These are phyloP conservation scores for Eucalyptus caleyi DNA, from an alignment of 345 rosid species.

Conservation along the genomic window DNA sequence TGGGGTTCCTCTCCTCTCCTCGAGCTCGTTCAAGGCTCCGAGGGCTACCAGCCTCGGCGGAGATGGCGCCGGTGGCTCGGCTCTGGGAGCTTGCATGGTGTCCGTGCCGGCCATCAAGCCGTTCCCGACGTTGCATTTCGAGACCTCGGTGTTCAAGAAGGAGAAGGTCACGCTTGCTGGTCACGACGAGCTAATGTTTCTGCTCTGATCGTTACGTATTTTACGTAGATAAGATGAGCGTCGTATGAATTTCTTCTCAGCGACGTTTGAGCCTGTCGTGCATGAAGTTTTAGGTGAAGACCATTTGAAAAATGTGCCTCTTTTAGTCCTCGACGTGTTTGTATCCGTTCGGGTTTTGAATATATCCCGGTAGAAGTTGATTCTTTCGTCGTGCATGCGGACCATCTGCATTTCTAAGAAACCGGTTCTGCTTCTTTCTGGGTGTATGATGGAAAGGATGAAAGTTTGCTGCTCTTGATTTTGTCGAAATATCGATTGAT, in stretches of 20 bases:
- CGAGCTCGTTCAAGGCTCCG: background rate
- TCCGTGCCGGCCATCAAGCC: slow-evolving; percentile 19
- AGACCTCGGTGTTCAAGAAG: slow-evolving; percentile 69
- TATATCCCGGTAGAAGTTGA: background rate
- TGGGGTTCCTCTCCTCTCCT: slow-evolving; percentile 28
- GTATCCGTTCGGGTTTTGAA: background rate
- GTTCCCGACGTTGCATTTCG: slow-evolving; percentile 32
- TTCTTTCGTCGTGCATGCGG: background rate
- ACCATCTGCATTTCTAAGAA: background rate
- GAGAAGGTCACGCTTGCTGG: slow-evolving; percentile 76
- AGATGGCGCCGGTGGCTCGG: slow-evolving; percentile 18
- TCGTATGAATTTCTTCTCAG: background rate
- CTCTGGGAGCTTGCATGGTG: slow-evolving; percentile 28
- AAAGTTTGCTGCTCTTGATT: background rate
- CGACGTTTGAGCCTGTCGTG: background rate
- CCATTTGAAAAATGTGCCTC: background rate
- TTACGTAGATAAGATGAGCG: background rate
- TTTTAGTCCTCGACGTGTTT: background rate
- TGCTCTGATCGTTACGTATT: background rate
- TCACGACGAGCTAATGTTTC: slow-evolving; percentile 39
- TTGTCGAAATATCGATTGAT: background rate
- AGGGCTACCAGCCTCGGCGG: background rate
- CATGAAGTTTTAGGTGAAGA: background rate
- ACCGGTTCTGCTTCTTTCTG: no score
- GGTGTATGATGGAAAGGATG: background rate